Conservation (phyloP, 106 monocot genomes). For the Hemerocallis citrina region DNA sequence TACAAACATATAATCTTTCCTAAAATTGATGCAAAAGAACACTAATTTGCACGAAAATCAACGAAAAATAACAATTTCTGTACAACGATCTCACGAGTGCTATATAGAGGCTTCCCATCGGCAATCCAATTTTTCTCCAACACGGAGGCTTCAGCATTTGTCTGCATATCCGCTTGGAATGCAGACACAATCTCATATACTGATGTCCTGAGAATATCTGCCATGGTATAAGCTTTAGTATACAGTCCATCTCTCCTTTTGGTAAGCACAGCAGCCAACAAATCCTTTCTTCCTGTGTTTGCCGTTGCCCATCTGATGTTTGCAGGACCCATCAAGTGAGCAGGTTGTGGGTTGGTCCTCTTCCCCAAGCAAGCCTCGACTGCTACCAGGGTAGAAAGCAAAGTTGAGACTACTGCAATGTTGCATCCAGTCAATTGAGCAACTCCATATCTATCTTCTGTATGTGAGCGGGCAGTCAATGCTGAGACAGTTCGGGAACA, state of each 20-base stretch:
- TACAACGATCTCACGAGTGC: conserved; percentile 48
- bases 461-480: conserved; percentile 62
- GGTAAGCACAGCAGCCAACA: conserved; percentile 9
- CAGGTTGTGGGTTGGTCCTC: conserved; percentile 60
- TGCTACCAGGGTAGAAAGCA: conserved; percentile 65
- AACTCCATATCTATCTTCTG: conserved; percentile 86
- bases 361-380: conserved; percentile 88
- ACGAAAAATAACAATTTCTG: no score
- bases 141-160: conserved; percentile 42
- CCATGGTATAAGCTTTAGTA: conserved; percentile 72
- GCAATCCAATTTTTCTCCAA: conserved; percentile 82
- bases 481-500: conserved; percentile 52
- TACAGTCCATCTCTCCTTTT: conserved; percentile 46
- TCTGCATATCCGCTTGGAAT: conserved; percentile 65
- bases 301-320: conserved; percentile 64
- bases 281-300: conserved; percentile 32
- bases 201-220: conserved; percentile 76
- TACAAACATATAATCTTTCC: no score
- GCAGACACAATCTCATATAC: conserved; percentile 67
- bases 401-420: conserved; percentile 44
- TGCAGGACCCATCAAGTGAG: conserved; percentile 51
- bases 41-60: no score
- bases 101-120: conserved; percentile 65
- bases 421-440: conserved; percentile 87
- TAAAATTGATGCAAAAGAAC: no score